Evolutionary conservation across 2,329 filamentous ascomycete genomes (phyloP).

Genomic region (Pyrenochaeta sp.): DNA sequence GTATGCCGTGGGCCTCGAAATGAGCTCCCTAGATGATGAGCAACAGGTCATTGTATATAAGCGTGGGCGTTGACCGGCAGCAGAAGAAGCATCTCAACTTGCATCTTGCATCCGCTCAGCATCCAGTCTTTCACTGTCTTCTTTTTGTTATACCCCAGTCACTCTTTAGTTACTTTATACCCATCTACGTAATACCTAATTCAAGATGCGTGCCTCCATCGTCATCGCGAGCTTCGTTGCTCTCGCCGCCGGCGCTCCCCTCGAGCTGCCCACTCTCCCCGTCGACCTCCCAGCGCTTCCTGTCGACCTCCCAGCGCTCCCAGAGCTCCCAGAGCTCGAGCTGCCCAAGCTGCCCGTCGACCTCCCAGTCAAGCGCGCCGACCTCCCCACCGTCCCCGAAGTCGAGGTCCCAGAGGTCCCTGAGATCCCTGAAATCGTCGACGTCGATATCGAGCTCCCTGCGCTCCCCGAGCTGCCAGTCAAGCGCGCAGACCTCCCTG

Average conservation of each 20-base stretch:
- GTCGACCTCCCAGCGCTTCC: slow-evolving; percentile 1
- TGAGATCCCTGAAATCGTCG: background rate
- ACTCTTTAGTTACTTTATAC: slow-evolving; percentile 3
- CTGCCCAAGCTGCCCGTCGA: slow-evolving; percentile 1
- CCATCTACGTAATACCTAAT: background rate
- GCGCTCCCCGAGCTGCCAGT: slow-evolving; percentile 1
- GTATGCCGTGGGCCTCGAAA: background rate
- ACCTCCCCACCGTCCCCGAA: background rate
- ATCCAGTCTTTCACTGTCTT: slow-evolving; percentile 4
- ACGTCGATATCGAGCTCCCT: background rate
- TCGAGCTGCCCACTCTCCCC: slow-evolving; percentile 1
- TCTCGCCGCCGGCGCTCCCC: slow-evolving; percentile 9
- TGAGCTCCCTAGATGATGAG: no score
- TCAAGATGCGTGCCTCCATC: slow-evolving; percentile 12
- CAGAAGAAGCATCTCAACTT: background rate
- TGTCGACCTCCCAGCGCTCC: background rate
- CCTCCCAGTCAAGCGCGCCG: slow-evolving; percentile 2
- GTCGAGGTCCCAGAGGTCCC: background rate
- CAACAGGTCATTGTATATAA: background rate
- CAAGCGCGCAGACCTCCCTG: slow-evolving; percentile 2
- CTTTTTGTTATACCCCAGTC: slow-evolving; percentile 6
- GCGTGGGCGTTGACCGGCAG: background rate
- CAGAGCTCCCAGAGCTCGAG: background rate
- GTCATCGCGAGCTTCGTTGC: slow-evolving; percentile 12
- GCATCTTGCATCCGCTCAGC: no score